Evolutionary conservation across 306 rosid genomes (phyloP), one percentile per base, ranked within the genome.

Genomic region (Vigna hirtella): DNA sequence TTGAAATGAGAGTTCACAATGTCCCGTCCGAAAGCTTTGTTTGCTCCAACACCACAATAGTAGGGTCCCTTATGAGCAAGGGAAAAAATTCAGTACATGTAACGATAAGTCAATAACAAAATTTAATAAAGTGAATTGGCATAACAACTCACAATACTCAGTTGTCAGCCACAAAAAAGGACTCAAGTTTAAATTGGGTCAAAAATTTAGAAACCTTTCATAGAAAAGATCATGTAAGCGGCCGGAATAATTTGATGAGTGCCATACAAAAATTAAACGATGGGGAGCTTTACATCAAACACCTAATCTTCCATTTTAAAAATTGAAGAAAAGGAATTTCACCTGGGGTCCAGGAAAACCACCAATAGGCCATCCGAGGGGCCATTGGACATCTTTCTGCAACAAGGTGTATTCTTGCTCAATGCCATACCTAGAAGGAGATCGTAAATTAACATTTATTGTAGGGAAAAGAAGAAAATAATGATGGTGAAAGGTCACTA

Each of bases 301-400:
- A n/a, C 70, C 24, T 3, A 76, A 50, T 49, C n/a, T 24, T n/a
- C 52, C 52, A 77, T 67, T 40, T 30, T 7, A 28, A 12, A 18
- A 8, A 26, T 22, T 49, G 43, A 22, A 47, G 62, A 14, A 42
- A 40, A 47, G 1, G 2, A 55, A 48, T 71, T 28, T 85, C 71
- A 93, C 98, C 97, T 93, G 98, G 55, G 98, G 90, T 1, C 89
- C 97, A 13, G 98, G 98, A 62, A 32, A 93, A 59, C 98, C 98
- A 53, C 97, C 97, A 26, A 83, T 0, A 0, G 98, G 98, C 98
- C 98, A 93, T 28, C 98, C 98, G 11, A 91, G 43, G 8, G 98
- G 98, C 98, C 98, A 93, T 2, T 81, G 63, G 45, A 79, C 75
- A 51, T 90, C 89, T 77, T 91, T 93, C 81, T 93, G 96, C 87